A percentile compares a stretch with the other conserved stretches of the same genome.
These are phyloP conservation scores for Brachypodium distachyon DNA, from an alignment of 202 grass and related monocot genomes.

Conservation along the genomic window DNA sequence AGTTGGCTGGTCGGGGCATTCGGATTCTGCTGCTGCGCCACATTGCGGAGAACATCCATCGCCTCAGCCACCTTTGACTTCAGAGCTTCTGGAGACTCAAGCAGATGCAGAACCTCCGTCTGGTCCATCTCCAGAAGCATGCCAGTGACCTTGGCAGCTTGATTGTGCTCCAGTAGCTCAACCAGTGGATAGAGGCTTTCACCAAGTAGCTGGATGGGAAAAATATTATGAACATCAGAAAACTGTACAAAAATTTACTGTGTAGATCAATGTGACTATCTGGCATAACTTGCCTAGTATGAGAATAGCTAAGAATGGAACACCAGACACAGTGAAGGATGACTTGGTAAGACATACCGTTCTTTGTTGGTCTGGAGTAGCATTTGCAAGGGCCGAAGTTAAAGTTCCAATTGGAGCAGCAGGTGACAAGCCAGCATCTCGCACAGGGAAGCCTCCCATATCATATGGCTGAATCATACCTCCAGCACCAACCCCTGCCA, in stretches of 20 bases:
- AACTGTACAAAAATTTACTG: not conserved
- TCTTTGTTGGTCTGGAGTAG: slow-evolving; percentile 72
- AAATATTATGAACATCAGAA: not conserved
- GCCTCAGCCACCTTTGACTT: slow-evolving; percentile 73
- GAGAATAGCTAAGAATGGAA: not conserved
- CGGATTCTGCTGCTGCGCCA: slow-evolving; percentile 42
- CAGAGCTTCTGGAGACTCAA: slow-evolving; percentile 74
- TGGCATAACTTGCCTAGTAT: not conserved
- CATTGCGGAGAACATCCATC: slow-evolving; percentile 73
- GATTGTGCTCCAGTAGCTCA: slow-evolving; percentile 62
- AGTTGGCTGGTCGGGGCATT: slow-evolving; percentile 53
- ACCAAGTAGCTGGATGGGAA: slow-evolving; percentile 51
- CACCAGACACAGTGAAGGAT: not conserved
- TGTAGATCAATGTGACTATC: not conserved
- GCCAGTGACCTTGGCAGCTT: slow-evolving; percentile 76
- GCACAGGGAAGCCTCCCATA: slow-evolving; percentile 47
- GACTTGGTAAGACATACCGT: slow-evolving; percentile 41
- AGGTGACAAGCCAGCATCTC: slow-evolving; percentile 56
- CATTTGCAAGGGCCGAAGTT: slow-evolving; percentile 86
- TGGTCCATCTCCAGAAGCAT: slow-evolving; percentile 96
- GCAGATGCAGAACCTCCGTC: slow-evolving; percentile 81
- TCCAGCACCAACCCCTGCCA: slow-evolving; percentile 50
- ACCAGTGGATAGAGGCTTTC: slow-evolving; percentile 81
- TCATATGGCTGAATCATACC: slow-evolving; percentile 79
- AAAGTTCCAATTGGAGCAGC: slow-evolving; percentile 61